Conservation (phyloP, 2,329 filamentous ascomycete genomes). For the Mycogone perniciosa region DNA sequence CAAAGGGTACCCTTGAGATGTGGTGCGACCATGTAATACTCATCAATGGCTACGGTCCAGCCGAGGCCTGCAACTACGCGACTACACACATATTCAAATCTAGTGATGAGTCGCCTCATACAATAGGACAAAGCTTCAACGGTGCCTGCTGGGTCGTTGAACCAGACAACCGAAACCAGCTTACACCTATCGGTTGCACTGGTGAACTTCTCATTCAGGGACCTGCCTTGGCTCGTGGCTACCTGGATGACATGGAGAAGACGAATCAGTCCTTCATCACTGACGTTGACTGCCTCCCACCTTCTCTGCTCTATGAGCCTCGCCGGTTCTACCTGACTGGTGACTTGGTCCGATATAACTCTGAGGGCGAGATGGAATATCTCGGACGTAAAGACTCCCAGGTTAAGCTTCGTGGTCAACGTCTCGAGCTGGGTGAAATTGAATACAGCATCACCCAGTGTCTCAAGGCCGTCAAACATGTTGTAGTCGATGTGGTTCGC, state of each 20-base stretch:
- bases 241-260: constrained; percentile 32
- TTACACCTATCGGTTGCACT: constrained; percentile 18
- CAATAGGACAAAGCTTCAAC: constrained; percentile 8
- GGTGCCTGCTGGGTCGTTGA: constrained; percentile 19
- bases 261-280: constrained; percentile 45
- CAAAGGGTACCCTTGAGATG: neutral
- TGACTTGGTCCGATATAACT: constrained; percentile 36
- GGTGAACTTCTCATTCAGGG: constrained; percentile 33
- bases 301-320: neutral
- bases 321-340: constrained; percentile 37
- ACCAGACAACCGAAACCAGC: constrained; percentile 14
- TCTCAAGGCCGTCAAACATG: neutral
- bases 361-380: constrained; percentile 33
- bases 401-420: constrained; percentile 50
- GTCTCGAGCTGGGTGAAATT: constrained; percentile 38
- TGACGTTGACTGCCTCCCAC: constrained; percentile 18
- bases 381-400: constrained; percentile 49
- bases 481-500: constrained; percentile 6
- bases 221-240: constrained; percentile 42
- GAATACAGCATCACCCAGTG: constrained; percentile 12
- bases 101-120: neutral
- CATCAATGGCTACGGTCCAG: constrained; percentile 37
- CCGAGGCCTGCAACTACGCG: constrained; percentile 30
- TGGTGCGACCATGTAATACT: constrained; percentile 24
- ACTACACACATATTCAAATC: constrained; percentile 1